A percentile compares a stretch with the other conserved stretches of the same genome.
These are phyloP conservation scores for Aspergillus nidulans DNA, from an alignment of 495 filamentous ascomycete species.

Conservation along the genomic window DNA sequence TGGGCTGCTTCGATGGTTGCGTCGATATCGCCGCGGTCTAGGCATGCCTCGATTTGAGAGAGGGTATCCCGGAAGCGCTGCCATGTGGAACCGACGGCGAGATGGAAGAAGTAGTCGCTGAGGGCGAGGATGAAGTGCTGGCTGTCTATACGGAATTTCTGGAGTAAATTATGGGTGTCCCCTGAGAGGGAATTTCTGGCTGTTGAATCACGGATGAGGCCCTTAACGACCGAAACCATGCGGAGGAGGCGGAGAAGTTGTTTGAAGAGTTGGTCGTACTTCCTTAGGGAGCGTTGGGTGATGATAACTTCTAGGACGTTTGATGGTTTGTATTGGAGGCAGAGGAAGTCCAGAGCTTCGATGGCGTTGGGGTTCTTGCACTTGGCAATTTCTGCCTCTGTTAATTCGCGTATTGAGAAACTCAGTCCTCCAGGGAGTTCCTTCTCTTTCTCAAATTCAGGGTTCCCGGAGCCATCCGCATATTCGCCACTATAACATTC, in stretches of 20 bases:
- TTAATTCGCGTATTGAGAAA: slow-evolving; percentile 82
- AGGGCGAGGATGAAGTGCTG: slow-evolving; percentile 70
- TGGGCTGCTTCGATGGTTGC: slow-evolving; percentile 50
- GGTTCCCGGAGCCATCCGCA: slow-evolving; percentile 16
- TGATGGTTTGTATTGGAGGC: slow-evolving; percentile 79
- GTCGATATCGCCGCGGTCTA: slow-evolving; percentile 45
- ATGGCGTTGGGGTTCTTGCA: slow-evolving; percentile 75
- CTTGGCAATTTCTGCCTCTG: slow-evolving; percentile 66
- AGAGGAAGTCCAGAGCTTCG: slow-evolving; percentile 86
- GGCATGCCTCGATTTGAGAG: slow-evolving; percentile 53
- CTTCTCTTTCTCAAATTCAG: slow-evolving; percentile 29
- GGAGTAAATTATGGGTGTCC: slow-evolving; percentile 41
- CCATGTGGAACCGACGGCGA: slow-evolving; percentile 70
- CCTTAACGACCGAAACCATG: slow-evolving; percentile 73
- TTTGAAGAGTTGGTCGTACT: slow-evolving; percentile 81
- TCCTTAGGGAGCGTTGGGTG: slow-evolving; percentile 58
- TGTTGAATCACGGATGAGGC: slow-evolving; percentile 60
- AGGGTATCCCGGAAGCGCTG: slow-evolving; percentile 60
- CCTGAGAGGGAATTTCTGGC: slow-evolving; percentile 34
- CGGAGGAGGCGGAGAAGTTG: slow-evolving; percentile 70
- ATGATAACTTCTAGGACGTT: slow-evolving; percentile 68
- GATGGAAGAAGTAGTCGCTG: slow-evolving; percentile 70
- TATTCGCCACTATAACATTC: slow-evolving; percentile 58
- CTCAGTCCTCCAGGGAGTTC: slow-evolving; percentile 76
- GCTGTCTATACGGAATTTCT: slow-evolving; percentile 68